Conservation (phyloP, 495 filamentous ascomycete species). For the Aspergillus conjunctus region DNA sequence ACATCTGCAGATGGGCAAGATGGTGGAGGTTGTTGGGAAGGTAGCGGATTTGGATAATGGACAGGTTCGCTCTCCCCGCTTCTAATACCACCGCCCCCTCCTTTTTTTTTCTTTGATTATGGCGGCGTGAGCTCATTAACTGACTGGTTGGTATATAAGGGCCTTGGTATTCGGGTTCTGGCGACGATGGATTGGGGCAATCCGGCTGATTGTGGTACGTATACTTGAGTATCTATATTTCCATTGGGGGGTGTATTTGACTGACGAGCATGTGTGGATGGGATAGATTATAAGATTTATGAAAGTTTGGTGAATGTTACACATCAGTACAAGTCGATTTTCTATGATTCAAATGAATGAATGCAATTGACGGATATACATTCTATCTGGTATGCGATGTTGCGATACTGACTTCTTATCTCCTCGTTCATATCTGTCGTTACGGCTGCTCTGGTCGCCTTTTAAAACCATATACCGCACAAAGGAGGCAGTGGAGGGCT, state of each 20-base stretch:
- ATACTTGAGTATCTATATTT: conserved; percentile 9
- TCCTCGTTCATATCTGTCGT: neutral
- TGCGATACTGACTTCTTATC: neutral
- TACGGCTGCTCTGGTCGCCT: no score
- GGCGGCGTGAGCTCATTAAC: neutral
- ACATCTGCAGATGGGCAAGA: conserved; percentile 75
- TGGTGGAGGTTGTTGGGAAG: conserved; percentile 88
- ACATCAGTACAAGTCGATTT: conserved; percentile 79
- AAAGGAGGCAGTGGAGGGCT: no score
- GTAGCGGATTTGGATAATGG: conserved; percentile 62
- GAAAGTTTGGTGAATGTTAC: conserved; percentile 87
- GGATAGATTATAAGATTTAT: conserved; percentile 75
- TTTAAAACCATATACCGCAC: no score
- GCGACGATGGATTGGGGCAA: conserved; percentile 78
- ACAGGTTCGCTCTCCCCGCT: conserved; percentile 33
- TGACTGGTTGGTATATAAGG: conserved; percentile 32
- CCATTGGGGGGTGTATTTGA: conserved; percentile 3
- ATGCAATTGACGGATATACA: conserved; percentile 9
- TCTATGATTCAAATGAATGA: conserved; percentile 58
- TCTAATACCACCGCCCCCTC: neutral
- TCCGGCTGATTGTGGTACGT: conserved; percentile 43
- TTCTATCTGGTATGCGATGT: neutral
- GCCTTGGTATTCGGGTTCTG: conserved; percentile 74
- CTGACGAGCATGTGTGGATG: conserved; percentile 1
- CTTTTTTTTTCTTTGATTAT: neutral